A percentile compares a stretch with the other conserved stretches of the same genome.
phyloP scores from a whole-genome alignment of 192 early-diverging fungal species.

The Geranomyces variabilis region DNA sequence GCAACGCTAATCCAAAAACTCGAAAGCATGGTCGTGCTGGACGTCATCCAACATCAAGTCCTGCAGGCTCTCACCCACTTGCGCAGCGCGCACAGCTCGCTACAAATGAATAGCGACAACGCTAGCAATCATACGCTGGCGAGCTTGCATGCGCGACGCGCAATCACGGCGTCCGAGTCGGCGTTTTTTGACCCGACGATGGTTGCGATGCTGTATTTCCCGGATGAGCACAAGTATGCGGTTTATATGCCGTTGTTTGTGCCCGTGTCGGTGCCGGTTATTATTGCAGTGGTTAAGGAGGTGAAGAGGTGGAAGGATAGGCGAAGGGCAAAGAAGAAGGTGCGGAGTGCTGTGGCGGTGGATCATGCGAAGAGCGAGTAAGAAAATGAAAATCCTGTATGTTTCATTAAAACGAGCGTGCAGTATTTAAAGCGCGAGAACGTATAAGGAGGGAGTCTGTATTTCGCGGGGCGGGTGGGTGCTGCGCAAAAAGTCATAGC shows the following conservation, averaged over 20 bases:
- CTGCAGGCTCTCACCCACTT: background rate
- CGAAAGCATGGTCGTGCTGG: conserved; percentile 91
- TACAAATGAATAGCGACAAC: background rate
- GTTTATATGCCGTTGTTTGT: conserved; percentile 97
- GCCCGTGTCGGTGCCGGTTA: conserved; percentile 58
- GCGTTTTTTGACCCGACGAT: conserved; percentile 99
- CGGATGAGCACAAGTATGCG: conserved; percentile 96
- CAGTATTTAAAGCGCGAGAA: too few relatives aligned
- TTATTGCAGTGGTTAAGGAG: conserved; percentile 30
- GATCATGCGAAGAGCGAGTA: too few relatives aligned
- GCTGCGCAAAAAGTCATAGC: too few relatives aligned
- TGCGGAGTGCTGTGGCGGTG: too few relatives aligned
- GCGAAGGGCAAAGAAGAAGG: conserved; percentile 11
- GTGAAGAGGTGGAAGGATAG: conserved; percentile 15
- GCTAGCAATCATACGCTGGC: conserved; percentile 44
- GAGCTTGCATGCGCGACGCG: conserved; percentile 61
- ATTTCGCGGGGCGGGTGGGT: too few relatives aligned
- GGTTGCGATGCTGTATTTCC: conserved; percentile 98
- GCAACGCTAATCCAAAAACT: conserved; percentile 73
- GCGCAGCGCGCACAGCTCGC: background rate
- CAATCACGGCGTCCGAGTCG: conserved; percentile 71
- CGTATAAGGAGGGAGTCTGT: too few relatives aligned
- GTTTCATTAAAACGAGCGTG: too few relatives aligned
- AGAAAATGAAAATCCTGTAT: too few relatives aligned
- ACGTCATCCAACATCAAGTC: conserved; percentile 73